Base-by-base conservation (phyloP, 768 basidiomycete species). In the Pleurotus cornucopiae region DNA sequence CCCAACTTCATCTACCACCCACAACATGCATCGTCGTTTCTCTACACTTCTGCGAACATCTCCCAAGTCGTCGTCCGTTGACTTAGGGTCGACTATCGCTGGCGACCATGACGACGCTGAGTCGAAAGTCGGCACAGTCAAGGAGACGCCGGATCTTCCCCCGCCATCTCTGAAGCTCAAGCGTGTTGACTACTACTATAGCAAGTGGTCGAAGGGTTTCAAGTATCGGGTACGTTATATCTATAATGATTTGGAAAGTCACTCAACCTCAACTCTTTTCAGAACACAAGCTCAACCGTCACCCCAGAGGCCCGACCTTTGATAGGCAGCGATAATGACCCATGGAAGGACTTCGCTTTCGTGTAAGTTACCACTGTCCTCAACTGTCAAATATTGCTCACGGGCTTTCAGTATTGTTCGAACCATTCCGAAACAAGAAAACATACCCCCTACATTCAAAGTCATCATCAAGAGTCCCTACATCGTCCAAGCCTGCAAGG, bases 161-260 rank as follows among this genome's bases (percentile, higher is more conserved):
- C 66, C 51, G 4, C 77, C 78, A 25, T 76, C 77, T 13, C 69
- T 82, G 55, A 82, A 85, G 68, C 69, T 84, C 65, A 84, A 84
- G 64, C 79, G 80, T 1, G 77, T 84, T 44, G 84, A 84, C 62
- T 72, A 79, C 60, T 84, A 82, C 61, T 84, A 79, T 65, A 82
- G 79, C 62, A 68, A 73, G 58, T 83, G 82, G 82, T 71, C 72
- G 30, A 81, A 77, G 63, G 63, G 67, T 16, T 84, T 82, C 82
- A 83, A 81, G 67, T 84, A 85, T 62, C 69, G 14, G 48, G n/a
- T 40, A 34, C 25, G 38, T 21, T 5, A 30, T 11, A 2, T 16
- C 1, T 34, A 34, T 9, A 9, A 34, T 34, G 30, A 34, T 34
- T 11, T 3, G 9, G 30, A 34, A 9, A 34, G 2, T 3, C 9